These are phyloP conservation scores for Lasiodiplodia hormozganensis DNA, from an alignment of 2,329 filamentous ascomycete genomes.

Conservation along the genomic window DNA sequence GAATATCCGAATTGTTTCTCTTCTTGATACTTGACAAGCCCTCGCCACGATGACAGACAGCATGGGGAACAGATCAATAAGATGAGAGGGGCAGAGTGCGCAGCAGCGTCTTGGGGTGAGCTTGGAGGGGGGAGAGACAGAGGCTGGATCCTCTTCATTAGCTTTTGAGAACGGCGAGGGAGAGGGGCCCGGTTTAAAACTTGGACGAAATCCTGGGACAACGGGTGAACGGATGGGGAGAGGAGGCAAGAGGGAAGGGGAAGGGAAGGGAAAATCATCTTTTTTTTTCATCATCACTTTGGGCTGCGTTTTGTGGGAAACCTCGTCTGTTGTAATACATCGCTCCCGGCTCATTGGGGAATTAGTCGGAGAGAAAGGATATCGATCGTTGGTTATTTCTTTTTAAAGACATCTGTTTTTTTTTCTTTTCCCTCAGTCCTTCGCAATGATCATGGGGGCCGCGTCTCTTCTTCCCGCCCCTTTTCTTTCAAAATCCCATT, in stretches of 20 bases:
- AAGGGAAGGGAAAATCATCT: background rate
- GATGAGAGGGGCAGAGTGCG: background rate
- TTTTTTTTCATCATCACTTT: background rate
- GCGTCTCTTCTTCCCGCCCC: background rate
- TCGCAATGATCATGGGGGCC: background rate
- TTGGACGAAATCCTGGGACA: background rate
- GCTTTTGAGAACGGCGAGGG: background rate
- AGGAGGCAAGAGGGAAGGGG: background rate
- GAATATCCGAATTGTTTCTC: background rate
- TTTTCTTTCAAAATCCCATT: background rate
- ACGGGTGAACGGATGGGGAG: background rate
- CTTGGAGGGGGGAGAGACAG: background rate
- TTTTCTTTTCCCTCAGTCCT: background rate
- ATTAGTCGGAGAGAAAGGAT: background rate
- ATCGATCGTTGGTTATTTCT: background rate
- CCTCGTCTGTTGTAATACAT: background rate
- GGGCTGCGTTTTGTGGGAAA: background rate
- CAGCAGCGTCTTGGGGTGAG: background rate
- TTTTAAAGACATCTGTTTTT: background rate
- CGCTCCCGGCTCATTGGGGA: background rate
- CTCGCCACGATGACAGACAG: constrained; percentile 5
- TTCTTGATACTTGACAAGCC: background rate
- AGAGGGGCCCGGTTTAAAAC: background rate
- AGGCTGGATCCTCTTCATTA: constrained; percentile 22
- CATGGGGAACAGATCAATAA: background rate